Conservation (phyloP, 768 basidiomycete species). For the Mycena pura region DNA sequence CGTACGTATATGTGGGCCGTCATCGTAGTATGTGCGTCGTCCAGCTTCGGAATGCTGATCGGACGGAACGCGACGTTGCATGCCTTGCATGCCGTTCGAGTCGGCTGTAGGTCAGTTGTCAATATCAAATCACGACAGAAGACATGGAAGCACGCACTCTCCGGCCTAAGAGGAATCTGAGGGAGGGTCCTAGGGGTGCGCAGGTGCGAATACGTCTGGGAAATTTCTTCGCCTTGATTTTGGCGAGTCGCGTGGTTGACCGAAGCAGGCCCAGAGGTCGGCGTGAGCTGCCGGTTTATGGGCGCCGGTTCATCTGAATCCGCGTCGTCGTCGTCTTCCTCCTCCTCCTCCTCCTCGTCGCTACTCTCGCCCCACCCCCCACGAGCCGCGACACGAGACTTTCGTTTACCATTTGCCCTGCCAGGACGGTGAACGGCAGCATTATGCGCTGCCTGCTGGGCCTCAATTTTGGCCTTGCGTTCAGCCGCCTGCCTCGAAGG, state of each 20-base stretch:
- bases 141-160: slow-evolving; percentile 44
- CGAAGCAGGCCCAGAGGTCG: slow-evolving; percentile 31
- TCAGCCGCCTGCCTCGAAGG: slow-evolving; percentile 85
- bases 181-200: slow-evolving; percentile 70
- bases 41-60: slow-evolving; percentile 60
- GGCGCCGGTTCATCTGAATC: slow-evolving; percentile 63
- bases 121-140: slow-evolving; percentile 15
- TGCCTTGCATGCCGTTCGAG: slow-evolving; percentile 53
- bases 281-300: slow-evolving; percentile 32
- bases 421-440: slow-evolving; percentile 81
- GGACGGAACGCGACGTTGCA: slow-evolving; percentile 44
- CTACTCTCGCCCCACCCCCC: slow-evolving; percentile 75
- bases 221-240: slow-evolving; percentile 34
- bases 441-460: slow-evolving; percentile 82
- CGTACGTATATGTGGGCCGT: slow-evolving; percentile 56
- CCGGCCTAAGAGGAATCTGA: slow-evolving; percentile 59
- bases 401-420: slow-evolving; percentile 68
- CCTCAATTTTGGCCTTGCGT: slow-evolving; percentile 83
- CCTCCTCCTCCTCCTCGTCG: slow-evolving; percentile 87
- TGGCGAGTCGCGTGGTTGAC: slow-evolving; percentile 37
- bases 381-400: slow-evolving; percentile 60
- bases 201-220: slow-evolving; percentile 51
- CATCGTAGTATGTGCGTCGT: slow-evolving; percentile 64
- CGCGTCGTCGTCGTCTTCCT: slow-evolving; percentile 75
- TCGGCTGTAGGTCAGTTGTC: slow-evolving; percentile 38